Evolutionary conservation across 1,284 basidiomycete genomes (phyloP), one percentile per base, ranked within the genome.

Genomic region (Afroboletus lepidellus): DNA sequence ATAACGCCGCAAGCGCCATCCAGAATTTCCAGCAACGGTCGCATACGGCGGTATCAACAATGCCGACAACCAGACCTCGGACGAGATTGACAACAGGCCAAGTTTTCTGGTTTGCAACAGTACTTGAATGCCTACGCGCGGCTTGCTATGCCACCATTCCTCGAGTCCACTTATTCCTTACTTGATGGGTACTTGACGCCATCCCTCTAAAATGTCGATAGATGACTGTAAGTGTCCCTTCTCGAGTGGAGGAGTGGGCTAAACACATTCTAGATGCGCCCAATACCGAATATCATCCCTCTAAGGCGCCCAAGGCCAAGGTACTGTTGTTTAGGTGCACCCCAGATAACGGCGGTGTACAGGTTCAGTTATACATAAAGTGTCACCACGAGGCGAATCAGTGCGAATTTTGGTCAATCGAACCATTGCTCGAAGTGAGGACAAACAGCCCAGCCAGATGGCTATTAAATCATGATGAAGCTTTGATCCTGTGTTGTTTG

Each of bases 51-150:
- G 73, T 7, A 71, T 81, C 61, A 68, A 76, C 47, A 76, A 83
- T 15, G 72, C 87, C 34, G 72, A 74, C 56, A 68, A 80, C 47
- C 61, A 60, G 15, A 63, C 66, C 39, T 72, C 73, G 18, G 63
- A 60, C 23, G 72, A 72, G 58, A 76, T 83, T 42, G 78, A 89
- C 57, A 77, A 82, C 54, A 85, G 78, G 61, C 78, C 83, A 69
- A 87, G 84, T 59, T 90, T 90, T 74, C n/a, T 89, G 87, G 85
- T 89, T 85, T 57, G 85, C 81, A 0, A 87, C 89, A 68, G 84
- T 85, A 39, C 69, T 89, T 65, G 89, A 89, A 66, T 89, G 90
- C 63, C 63, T 89, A 83, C 87, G 49, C 53, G 78, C 74, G 9
- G n/a, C n/a, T n/a, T 27, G 13, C 20, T 16, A 27, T n/a, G 9